A percentile compares a stretch with the other conserved stretches of the same genome.
Conservation (phyloP, 2,329 filamentous ascomycete species). For the Tricladium varicosporioides region DNA sequence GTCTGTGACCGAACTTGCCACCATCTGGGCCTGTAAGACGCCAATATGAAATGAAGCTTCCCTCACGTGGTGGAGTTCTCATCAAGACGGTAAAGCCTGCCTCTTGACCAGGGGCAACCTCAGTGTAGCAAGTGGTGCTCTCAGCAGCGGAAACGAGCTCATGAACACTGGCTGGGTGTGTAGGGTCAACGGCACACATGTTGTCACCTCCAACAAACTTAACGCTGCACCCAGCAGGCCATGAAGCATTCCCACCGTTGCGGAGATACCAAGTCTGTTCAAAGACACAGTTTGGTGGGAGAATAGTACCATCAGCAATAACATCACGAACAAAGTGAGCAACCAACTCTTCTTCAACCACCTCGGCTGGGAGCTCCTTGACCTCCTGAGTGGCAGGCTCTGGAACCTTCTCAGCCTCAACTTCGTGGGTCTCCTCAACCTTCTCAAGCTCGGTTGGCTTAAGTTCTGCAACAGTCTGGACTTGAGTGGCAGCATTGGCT, state of each 20-base stretch:
- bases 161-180: conserved; percentile 72
- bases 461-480: conserved; percentile 73
- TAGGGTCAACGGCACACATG: conserved; percentile 88
- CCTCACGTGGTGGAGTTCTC: conserved; percentile 73
- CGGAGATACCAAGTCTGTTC: conserved; percentile 88
- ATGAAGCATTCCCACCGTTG: conserved; percentile 75
- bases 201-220: conserved; percentile 92
- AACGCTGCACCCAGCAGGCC: conserved; percentile 88
- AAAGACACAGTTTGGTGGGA: conserved; percentile 72
- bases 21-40: conserved; percentile 81
- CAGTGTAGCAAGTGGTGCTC: conserved; percentile 71
- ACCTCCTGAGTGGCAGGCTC: conserved; percentile 32
- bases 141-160: conserved; percentile 78
- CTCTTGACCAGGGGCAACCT: conserved; percentile 71
- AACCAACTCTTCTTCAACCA: conserved; percentile 44
- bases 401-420: conserved; percentile 28
- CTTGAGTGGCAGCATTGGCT: conserved; percentile 54
- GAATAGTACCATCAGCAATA: conserved; percentile 71
- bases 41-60: conserved; percentile 93
- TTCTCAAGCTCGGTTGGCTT: conserved; percentile 56
- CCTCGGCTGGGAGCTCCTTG: conserved; percentile 32
- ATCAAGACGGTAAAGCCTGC: conserved; percentile 81
- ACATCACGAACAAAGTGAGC: conserved; percentile 76
- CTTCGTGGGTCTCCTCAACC: conserved; percentile 30
- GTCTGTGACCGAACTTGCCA: conserved; percentile 81